Conservation (phyloP, 2,329 filamentous ascomycete genomes). For the Claviceps sp. region DNA sequence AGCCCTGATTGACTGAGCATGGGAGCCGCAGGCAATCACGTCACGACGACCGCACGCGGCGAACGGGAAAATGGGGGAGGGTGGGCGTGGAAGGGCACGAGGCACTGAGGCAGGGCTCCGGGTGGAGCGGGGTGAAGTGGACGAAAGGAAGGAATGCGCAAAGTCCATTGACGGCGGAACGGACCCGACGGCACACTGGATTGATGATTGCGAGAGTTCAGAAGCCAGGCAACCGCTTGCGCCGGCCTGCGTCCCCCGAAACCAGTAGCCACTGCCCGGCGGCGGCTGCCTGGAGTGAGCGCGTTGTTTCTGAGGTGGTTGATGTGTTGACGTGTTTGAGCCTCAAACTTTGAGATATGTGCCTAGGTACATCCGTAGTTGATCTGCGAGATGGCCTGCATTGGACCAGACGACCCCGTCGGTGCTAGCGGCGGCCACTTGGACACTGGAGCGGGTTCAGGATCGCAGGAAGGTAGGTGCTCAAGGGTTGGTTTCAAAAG, state of each 20-base stretch:
- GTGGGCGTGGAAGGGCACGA: constrained; percentile 2
- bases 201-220: background rate
- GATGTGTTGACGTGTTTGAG: background rate
- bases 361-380: no score
- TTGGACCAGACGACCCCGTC: background rate
- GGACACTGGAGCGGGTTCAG: background rate
- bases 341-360: no score
- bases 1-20: background rate
- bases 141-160: background rate
- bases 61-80: background rate
- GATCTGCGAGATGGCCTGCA: background rate
- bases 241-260: background rate
- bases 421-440: background rate
- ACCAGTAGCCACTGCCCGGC: background rate
- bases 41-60: constrained; percentile 7
- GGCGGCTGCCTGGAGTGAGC: background rate
- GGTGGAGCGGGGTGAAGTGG: background rate
- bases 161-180: background rate
- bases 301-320: background rate
- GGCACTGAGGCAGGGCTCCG: constrained; percentile 6
- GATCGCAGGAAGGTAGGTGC: background rate
- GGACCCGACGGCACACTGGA: background rate
- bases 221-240: background rate
- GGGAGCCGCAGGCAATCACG: constrained; percentile 7
- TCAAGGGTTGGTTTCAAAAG: background rate